Evolutionary conservation across 2,329 filamentous ascomycete genomes (phyloP), one percentile per base, ranked within the genome.

Genomic region (Colletotrichum lupini): DNA sequence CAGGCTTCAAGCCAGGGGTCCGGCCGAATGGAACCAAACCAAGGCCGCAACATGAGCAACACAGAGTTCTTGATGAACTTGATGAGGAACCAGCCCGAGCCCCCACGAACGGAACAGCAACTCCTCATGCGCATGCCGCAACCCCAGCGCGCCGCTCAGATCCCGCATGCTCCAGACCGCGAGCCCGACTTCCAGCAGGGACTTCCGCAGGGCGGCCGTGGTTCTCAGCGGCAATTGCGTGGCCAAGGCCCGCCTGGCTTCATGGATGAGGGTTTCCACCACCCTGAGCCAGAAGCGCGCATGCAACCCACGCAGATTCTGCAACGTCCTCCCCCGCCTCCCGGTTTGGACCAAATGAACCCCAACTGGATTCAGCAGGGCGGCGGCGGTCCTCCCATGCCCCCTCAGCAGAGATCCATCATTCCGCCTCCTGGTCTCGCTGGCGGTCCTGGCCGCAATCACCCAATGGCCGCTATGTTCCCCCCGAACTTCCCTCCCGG

Each of bases 21-120:
- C 19, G 80, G 80, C 7, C 84, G 88, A 42, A 81, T 83, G 46
- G 87, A 89, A 64, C 84, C 85, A 72, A 82, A 76, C 76, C 75
- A 74, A 67, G 80, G 80, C 76, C 85, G 84, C 60, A 87, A 85
- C 79, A 92, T 89, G 80, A 90, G 87, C 77, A 94, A 96, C 77
- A 90, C 93, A n/a, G 93, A 97, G 76, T 95, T 97, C 80, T 85
- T 98, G 61, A 94, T 97, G 82, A 93, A 92, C 74, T 87, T 98
- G 35, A 97, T 98, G 94, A 86, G 88, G 72, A 83, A 83, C 49
- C 84, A 82, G 4, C 84, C 87, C 0, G 88, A 91, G 32, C 81
- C 83, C 6, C 87, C 87, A 52, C 83, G 86, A 74, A 84, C 85
- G 42, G 90, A 91, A 65, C 88, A 74, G 49, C 88, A 74, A 37